phyloP scores from a whole-genome alignment of 768 basidiomycete genomes.

The Lactarius pseudohatsudake region DNA sequence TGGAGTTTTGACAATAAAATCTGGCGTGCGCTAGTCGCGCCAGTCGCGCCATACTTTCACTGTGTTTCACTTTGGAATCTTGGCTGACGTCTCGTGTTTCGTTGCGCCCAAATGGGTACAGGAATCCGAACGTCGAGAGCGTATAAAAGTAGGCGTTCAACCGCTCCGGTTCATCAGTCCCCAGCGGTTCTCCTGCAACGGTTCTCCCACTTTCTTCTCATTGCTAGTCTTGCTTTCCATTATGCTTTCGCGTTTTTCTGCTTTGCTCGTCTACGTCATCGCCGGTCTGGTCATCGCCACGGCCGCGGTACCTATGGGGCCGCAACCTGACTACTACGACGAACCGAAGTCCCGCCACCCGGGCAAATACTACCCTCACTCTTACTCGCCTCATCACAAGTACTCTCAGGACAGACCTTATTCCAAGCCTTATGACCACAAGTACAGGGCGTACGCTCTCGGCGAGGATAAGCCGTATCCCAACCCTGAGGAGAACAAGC shows the following conservation, averaged over 20 bases:
- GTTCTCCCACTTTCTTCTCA: slow-evolving; percentile 1
- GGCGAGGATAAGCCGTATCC: neutral
- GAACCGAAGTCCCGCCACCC: slow-evolving; percentile 2
- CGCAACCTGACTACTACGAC: slow-evolving; percentile 3
- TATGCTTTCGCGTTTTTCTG: slow-evolving; percentile 27
- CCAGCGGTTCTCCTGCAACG: slow-evolving; percentile 11
- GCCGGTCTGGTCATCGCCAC: slow-evolving; percentile 20
- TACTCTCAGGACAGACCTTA: neutral
- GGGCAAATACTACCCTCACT: slow-evolving; percentile 5
- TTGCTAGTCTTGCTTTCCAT: slow-evolving; percentile 19
- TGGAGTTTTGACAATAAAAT: neutral
- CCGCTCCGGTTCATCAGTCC: slow-evolving; percentile 5
- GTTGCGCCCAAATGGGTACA: neutral
- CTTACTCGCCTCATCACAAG: neutral
- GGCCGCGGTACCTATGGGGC: slow-evolving; percentile 18
- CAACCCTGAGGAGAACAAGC: neutral
- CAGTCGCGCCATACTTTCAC: neutral
- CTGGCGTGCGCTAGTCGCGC: neutral
- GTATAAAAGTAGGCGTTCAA: slow-evolving; percentile 12
- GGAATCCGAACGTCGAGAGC: slow-evolving; percentile 7
- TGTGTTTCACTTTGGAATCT: neutral
- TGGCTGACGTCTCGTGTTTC: neutral
- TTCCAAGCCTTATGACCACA: neutral
- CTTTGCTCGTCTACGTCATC: slow-evolving; percentile 18
- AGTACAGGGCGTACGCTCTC: neutral